Evolutionary conservation across 148 eudicot genomes (phyloP), one percentile per base, ranked within the genome.

Genomic region (Persicaria maculosa): DNA sequence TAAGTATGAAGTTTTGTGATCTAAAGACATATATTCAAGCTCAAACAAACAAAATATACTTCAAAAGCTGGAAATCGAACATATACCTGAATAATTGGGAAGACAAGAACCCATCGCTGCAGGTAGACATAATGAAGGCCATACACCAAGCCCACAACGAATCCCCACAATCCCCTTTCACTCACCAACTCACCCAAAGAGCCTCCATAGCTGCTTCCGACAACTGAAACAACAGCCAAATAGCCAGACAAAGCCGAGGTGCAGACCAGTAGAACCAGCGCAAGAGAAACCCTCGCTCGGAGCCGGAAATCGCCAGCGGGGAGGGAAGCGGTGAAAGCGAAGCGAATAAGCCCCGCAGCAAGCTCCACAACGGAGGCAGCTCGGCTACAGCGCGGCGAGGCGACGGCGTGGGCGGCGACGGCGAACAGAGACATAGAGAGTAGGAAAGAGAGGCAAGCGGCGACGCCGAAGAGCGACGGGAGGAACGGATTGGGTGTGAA

Each of bases 71-170:
- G 44, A 57, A 22, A 68, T 50, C 4, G 47, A 57, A 15, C 40
- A 31, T n/a, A 70, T 43, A 95, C 99, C 97, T 95, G 97, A 88
- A 95, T 73, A 67, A 95, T 85, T 9, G 99, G 96, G 59, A 95
- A 95, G 77, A 81, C 76, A 74, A 92, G 72, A 71, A 89, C 86
- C 89, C 86, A 92, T 40, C 90, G 78, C 75, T 80, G 84, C 72
- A 46, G 68, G 71, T 80, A 88, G 22, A 89, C 82, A 78, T 77
- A 89, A 71, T 75, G 76, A 69, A 87, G n/a, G 1, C 96, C 97
- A 75, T 88, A 92, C 16, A 90, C 11, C 52, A 90, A 68, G 1
- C 99, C 98, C 67, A 80, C 44, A 20, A 47, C 79, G 31, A 90
- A 71, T 64, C 90, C 93, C 77, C 85, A 83, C 68, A 85, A 72